Evolutionary conservation across 805 yeast genomes (phyloP), one percentile per base, ranked within the genome.

Genomic region (Candida gorgasii): DNA sequence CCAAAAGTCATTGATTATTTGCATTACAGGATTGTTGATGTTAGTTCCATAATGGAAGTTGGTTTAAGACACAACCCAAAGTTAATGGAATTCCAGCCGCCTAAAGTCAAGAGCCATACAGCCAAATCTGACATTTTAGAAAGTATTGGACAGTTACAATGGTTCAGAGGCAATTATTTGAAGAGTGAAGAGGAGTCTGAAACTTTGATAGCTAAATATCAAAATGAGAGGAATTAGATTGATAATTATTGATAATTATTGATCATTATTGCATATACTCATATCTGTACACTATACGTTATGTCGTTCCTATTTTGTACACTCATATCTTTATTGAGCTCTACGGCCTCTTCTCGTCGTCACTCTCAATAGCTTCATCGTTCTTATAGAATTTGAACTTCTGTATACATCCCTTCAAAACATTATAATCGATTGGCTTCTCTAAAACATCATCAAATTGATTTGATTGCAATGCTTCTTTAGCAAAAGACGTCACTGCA

Each of bases 121-220:
- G 99, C 99, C 0, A 78, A 77, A 49, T 73, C 81, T 12, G 99
- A 93, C 61, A 93, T 93, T 36, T 52, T 86, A 37, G 99, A 93
- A 61, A 87, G 96, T 54, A 92, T 93, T 31, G 77, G 64, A 7
- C 96, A 93, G 61, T 68, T 93, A 57, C 75, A 70, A 50, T 93
- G 89, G 86, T 88, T 84, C 61, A 65, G 76, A 44, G 79, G 82
- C 14, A 69, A 85, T 54, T 89, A 86, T 58, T 73, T 86, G 46
- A 62, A 62, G 48, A 36, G 50, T 18, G 57, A 50, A 14, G 43
- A 39, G 2, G 64, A 59, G 17, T 19, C 40, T 9, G 26, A 40
- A 30, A 30, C 34, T 7, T n/a, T 33, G 42, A 33, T 34, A 15
- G 20, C 23, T 7, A 14, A 36, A 14, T 28, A 29, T 8, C n/a